These are phyloP conservation scores for Morella rubra DNA, from an alignment of 306 rosid genomes.

Conservation along the genomic window DNA sequence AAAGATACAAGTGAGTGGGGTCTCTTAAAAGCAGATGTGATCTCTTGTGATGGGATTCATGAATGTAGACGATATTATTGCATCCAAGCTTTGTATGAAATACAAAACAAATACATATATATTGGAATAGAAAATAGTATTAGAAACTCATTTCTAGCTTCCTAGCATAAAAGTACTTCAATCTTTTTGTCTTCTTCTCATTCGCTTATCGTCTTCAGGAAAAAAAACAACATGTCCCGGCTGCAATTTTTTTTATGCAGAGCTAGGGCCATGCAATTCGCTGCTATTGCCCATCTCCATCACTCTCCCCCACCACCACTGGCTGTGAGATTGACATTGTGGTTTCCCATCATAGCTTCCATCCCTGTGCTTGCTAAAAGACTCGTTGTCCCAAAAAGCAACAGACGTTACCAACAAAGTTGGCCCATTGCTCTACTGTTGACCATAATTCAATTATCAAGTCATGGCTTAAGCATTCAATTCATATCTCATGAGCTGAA, in stretches of 20 bases:
- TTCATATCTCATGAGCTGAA: neutral
- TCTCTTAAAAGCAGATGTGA: slow-evolving; percentile 17
- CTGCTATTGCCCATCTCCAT: slow-evolving; percentile 12
- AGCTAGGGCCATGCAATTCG: neutral
- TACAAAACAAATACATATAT: neutral
- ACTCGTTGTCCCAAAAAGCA: slow-evolving; percentile 10
- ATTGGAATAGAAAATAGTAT: neutral
- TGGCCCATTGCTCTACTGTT: neutral
- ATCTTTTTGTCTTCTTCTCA: neutral
- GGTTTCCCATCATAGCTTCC: neutral
- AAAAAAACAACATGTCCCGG: slow-evolving; percentile 12
- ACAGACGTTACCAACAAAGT: slow-evolving; percentile 18
- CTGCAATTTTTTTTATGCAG: slow-evolving; percentile 13
- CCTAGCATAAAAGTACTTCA: neutral
- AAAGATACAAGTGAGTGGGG: slow-evolving; percentile 12
- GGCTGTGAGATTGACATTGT: neutral
- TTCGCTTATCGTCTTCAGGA: neutral
- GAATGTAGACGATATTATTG: slow-evolving; percentile 14
- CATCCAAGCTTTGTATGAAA: neutral
- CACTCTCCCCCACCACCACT: neutral
- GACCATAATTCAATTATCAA: neutral
- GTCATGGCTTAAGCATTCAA: neutral
- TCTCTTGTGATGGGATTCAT: slow-evolving; percentile 9
- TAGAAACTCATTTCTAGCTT: slow-evolving; percentile 1
- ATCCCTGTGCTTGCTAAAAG: neutral